phyloP scores from a whole-genome alignment of 257 asterid species.

The Nyctanthes arbortristis region DNA sequence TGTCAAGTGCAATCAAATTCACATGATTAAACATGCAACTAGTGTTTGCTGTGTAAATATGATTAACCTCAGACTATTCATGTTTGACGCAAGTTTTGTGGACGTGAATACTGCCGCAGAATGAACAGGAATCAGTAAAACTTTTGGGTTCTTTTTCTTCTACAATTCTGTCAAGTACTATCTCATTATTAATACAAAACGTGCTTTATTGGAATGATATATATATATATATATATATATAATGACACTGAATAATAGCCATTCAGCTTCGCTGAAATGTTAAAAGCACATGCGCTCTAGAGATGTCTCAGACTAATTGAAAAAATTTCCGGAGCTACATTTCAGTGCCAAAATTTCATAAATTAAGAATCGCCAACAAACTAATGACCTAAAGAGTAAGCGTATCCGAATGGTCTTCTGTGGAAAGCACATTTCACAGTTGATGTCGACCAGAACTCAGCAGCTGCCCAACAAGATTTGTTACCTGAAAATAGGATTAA shows the following conservation, averaged over 20 bases:
- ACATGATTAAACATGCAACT: background rate
- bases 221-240: no score
- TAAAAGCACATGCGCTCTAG: background rate
- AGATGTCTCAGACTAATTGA: background rate
- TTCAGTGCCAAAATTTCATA: background rate
- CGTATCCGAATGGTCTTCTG: background rate
- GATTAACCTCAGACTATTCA: no score
- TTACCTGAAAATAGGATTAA: constrained; percentile 28
- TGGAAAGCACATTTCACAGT: constrained; percentile 22
- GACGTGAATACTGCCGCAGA: no score
- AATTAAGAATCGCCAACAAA: background rate
- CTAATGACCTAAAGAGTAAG: background rate
- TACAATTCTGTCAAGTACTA: no score
- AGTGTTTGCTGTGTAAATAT: no score
- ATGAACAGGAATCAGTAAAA: no score
- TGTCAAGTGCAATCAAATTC: background rate
- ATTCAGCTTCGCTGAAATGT: background rate
- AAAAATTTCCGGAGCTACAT: background rate
- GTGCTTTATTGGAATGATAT: background rate
- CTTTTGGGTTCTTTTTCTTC: no score
- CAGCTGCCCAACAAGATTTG: constrained; percentile 40
- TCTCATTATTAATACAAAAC: background rate
- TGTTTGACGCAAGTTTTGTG: no score
- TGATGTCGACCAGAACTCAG: constrained; percentile 32
- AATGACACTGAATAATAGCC: background rate